Evolutionary conservation across 2,329 filamentous ascomycete genomes (phyloP), one percentile per base, ranked within the genome.

Genomic region (Chrysoporthe deuterocubensis): DNA sequence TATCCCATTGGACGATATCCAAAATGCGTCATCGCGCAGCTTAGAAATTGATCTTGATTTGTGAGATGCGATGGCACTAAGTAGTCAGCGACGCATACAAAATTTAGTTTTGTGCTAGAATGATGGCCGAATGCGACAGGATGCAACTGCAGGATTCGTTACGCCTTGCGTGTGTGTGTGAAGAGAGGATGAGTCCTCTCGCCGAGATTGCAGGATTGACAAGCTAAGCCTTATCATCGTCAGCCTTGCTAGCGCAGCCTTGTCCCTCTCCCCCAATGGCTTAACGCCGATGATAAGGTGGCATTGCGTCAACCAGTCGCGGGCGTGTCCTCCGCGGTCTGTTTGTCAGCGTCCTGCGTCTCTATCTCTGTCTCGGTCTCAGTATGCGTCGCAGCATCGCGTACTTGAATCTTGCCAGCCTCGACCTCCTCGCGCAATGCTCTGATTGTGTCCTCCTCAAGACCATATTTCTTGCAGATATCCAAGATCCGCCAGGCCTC

Each of bases 401-500:
- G 43, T 32, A 26, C 18, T 4, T 52, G 57, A 2, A 67, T 52
- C 18, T 14, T 46, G 11, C 68, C 68, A 42, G 62, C 59, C 66
- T 70, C 68, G 16, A 70, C 62, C 32, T 68, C 68, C 18, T 67
- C 66, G 43, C 66, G 66, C 66, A 70, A n/a, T 14, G 58, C 62
- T 16, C 26, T 26, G 32, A 70, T 68, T 18, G n/a, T 63, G 9
- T 37, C 62, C 50, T 66, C 50, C 7, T 65, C 68, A 18, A 70
- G 62, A 32, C 68, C 68, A 34, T 68, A 50, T n/a, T 56, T 42
- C 54, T 46, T 54, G 63, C 68, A 70, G 11, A 66, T 68, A 3
- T 63, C 54, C 44, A 70, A 59, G 37, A 70, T 68, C 13, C 62
- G 68, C 68, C 68, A 70, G 11, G 68, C 68, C 54, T 70, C 68